Conservation (phyloP, 2,329 filamentous ascomycete species). For the Alternaria novae-zelandiae region DNA sequence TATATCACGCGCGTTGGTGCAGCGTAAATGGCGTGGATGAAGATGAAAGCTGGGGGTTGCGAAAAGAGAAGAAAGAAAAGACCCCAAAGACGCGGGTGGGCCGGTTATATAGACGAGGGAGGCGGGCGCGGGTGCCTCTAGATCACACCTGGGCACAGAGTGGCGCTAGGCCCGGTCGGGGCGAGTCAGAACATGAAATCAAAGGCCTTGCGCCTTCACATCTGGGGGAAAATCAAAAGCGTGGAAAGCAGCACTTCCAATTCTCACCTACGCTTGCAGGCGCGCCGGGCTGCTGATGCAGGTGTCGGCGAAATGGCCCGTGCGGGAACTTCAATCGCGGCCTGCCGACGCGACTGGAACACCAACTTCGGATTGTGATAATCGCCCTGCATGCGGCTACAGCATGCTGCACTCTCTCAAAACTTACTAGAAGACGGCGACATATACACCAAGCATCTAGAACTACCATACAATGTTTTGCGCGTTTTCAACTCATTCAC, state of each 20-base stretch:
- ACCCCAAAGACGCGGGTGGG: conserved; percentile 15
- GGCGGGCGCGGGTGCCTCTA: conserved; percentile 30
- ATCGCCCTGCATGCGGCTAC: background rate
- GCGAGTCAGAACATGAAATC: conserved; percentile 23
- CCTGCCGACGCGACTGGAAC: conserved; percentile 9
- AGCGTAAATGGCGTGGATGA: conserved; percentile 9
- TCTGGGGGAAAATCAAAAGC: conserved; percentile 24
- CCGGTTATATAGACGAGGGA: conserved; percentile 29
- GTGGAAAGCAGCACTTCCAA: conserved; percentile 29
- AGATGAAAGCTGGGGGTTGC: conserved; percentile 19
- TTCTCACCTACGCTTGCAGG: background rate
- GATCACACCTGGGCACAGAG: conserved; percentile 25
- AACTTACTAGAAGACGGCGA: background rate
- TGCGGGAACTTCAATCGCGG: conserved; percentile 13
- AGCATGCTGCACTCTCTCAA: background rate
- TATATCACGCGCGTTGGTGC: conserved; percentile 2
- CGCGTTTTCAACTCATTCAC: background rate
- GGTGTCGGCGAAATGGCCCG: conserved; percentile 1
- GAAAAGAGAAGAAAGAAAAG: conserved; percentile 22
- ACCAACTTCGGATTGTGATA: background rate
- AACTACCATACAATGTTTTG: background rate
- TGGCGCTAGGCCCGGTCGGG: conserved; percentile 34
- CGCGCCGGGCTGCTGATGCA: conserved; percentile 1
- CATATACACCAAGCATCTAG: background rate
- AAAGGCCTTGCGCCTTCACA: conserved; percentile 21